Evolutionary conservation across 1,139 yeast genomes (phyloP).

Genomic region (Pichia sp.): DNA sequence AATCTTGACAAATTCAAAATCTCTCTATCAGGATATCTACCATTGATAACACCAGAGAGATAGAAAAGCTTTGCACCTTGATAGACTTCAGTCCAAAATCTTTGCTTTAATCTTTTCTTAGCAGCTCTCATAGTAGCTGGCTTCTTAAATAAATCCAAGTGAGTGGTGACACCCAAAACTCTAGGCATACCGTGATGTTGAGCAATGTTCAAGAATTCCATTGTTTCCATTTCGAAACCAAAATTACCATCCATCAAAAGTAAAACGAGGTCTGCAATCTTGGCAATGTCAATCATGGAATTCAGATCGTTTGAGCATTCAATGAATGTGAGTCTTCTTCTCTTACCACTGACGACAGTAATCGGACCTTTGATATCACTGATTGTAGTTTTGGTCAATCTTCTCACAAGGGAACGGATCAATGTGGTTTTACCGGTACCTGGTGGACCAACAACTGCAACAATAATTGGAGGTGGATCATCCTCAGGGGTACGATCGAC

Average conservation of each 20-base stretch:
- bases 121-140: constrained; percentile 87
- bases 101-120: constrained; percentile 83
- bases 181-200: constrained; percentile 99
- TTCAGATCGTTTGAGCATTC: constrained; percentile 92
- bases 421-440: constrained; percentile 97
- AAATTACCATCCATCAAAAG: constrained; percentile 92
- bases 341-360: constrained; percentile 95
- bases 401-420: constrained; percentile 78
- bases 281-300: constrained; percentile 95
- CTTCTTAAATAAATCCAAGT: constrained; percentile 86
- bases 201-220: constrained; percentile 94
- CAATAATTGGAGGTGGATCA: constrained; percentile 93
- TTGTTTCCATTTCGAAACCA: constrained; percentile 99
- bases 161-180: constrained; percentile 92
- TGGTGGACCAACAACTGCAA: constrained; percentile 98
- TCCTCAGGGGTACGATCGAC: constrained; percentile 96
- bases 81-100: constrained; percentile 99
- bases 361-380: constrained; percentile 91
- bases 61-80: constrained; percentile 96
- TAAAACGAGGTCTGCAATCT: constrained; percentile 87
- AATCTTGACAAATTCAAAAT: constrained; percentile 86
- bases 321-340: constrained; percentile 85
- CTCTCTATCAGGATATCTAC: constrained; percentile 97
- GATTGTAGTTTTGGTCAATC: constrained; percentile 84
- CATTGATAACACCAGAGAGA: constrained; percentile 92